These are phyloP conservation scores for Nidularia pulvinata DNA, from an alignment of 768 basidiomycete species.

Conservation along the genomic window DNA sequence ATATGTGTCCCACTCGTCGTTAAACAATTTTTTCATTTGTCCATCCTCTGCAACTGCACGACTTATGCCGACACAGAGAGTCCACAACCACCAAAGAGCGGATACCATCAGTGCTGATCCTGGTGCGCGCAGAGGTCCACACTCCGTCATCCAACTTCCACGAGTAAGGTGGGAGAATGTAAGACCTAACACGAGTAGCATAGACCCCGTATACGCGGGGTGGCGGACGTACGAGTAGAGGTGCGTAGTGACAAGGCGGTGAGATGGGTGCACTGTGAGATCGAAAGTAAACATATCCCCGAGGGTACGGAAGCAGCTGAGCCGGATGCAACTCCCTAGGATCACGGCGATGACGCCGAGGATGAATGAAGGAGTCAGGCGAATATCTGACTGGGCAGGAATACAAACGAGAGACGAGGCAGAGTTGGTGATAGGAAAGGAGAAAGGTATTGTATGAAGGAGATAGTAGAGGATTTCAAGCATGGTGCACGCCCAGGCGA, in stretches of 20 bases:
- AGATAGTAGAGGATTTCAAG: constrained; percentile 50
- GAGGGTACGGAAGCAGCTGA: constrained; percentile 53
- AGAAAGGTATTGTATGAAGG: constrained; percentile 20
- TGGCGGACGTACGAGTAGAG: constrained; percentile 54
- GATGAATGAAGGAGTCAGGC: constrained; percentile 40
- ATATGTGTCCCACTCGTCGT: constrained; percentile 46
- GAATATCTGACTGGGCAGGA: constrained; percentile 19
- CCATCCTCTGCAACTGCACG: constrained; percentile 50
- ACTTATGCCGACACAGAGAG: constrained; percentile 44
- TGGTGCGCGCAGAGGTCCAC: constrained; percentile 27
- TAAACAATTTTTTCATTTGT: constrained; percentile 44
- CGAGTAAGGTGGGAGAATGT: constrained; percentile 42
- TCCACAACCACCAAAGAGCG: constrained; percentile 49
- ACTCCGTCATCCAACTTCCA: constrained; percentile 47
- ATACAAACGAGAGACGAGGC: constrained; percentile 29
- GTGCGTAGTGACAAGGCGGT: constrained; percentile 48
- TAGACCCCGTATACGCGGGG: constrained; percentile 54
- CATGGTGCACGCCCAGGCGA: constrained; percentile 47
- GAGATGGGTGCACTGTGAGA: constrained; percentile 50
- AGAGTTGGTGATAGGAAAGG: constrained; percentile 27
- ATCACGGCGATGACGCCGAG: constrained; percentile 40
- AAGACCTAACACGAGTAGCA: constrained; percentile 46
- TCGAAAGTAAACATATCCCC: constrained; percentile 60
- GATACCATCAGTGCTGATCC: constrained; percentile 22
- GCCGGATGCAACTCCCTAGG: constrained; percentile 44